phyloP scores from a whole-genome alignment of 2,329 filamentous ascomycete genomes.

The Xylaria hypoxylon region DNA sequence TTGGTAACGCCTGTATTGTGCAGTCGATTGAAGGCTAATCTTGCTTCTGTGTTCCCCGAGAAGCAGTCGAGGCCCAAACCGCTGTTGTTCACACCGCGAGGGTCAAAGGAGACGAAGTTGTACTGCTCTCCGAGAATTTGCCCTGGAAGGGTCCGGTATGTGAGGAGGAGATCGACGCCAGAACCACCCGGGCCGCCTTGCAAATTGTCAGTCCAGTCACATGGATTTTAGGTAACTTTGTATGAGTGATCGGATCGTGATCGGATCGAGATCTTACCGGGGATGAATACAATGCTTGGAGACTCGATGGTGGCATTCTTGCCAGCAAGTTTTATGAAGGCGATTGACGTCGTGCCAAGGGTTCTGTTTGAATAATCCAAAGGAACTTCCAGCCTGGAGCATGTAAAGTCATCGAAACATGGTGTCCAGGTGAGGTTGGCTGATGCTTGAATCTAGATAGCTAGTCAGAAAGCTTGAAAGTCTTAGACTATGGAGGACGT shows the following conservation, averaged over 20 bases:
- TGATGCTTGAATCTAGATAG: slow-evolving; percentile 48
- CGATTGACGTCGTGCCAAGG: slow-evolving; percentile 48
- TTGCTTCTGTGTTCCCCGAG: slow-evolving; percentile 46
- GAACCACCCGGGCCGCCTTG: slow-evolving; percentile 55
- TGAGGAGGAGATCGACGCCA: slow-evolving; percentile 50
- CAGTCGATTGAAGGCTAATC: slow-evolving; percentile 44
- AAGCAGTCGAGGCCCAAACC: slow-evolving; percentile 49
- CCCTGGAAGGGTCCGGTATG: slow-evolving; percentile 37
- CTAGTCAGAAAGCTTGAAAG: slow-evolving; percentile 33
- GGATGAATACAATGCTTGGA: slow-evolving; percentile 46
- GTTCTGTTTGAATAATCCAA: slow-evolving; percentile 48
- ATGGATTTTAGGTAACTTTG: slow-evolving; percentile 13
- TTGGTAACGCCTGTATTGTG: slow-evolving; percentile 48
- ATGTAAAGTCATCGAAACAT: slow-evolving; percentile 50
- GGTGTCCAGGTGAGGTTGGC: slow-evolving; percentile 50
- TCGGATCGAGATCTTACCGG: slow-evolving; percentile 43
- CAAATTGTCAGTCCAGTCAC: slow-evolving; percentile 31
- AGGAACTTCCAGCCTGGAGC: slow-evolving; percentile 49
- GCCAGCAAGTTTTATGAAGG: slow-evolving; percentile 49
- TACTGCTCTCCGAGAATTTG: slow-evolving; percentile 55
- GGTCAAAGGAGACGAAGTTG: slow-evolving; percentile 57
- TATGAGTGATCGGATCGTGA: not conserved
- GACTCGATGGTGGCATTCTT: slow-evolving; percentile 49
- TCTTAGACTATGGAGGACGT: not conserved
- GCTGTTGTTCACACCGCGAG: slow-evolving; percentile 55